Evolutionary conservation across 495 filamentous ascomycete species (phyloP).

Genomic region (Penicillium canescens): DNA sequence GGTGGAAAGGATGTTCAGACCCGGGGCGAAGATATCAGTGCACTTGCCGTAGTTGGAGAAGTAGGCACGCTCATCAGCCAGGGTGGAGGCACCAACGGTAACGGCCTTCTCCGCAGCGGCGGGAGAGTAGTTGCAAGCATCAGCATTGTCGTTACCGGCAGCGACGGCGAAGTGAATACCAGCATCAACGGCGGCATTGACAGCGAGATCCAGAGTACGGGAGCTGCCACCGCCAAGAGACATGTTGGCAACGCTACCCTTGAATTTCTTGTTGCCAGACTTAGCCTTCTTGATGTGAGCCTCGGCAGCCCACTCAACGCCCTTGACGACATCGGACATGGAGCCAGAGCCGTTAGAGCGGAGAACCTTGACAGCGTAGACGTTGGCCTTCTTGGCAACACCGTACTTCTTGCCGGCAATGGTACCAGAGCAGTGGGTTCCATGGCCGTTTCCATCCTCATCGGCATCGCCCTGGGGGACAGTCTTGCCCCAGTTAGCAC

Average conservation of each 20-base stretch:
- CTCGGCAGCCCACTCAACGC: conserved; percentile 92
- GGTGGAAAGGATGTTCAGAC: conserved; percentile 94
- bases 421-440: conserved; percentile 98
- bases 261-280: conserved; percentile 94
- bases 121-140: conserved; percentile 99
- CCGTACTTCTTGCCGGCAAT: conserved; percentile 98
- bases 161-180: conserved; percentile 98
- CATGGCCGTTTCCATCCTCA: conserved; percentile 95
- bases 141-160: conserved; percentile 96
- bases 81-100: conserved; percentile 92
- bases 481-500: conserved; percentile 95
- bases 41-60: conserved; percentile 99
- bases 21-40: conserved; percentile 98
- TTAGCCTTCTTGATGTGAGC: conserved; percentile 71
- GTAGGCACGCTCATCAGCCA: conserved; percentile 95
- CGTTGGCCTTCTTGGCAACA: conserved; percentile 97
- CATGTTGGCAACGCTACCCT: conserved; percentile 99
- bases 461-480: conserved; percentile 83
- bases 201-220: conserved; percentile 80
- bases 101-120: conserved; percentile 90
- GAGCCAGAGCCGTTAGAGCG: conserved; percentile 95
- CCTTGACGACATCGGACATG: conserved; percentile 98
- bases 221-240: conserved; percentile 97
- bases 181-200: conserved; percentile 87
- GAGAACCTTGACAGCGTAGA: conserved; percentile 97